Evolutionary conservation across 108 stramenopile genomes (phyloP).

Genomic region (Mediolabrus comicus): DNA sequence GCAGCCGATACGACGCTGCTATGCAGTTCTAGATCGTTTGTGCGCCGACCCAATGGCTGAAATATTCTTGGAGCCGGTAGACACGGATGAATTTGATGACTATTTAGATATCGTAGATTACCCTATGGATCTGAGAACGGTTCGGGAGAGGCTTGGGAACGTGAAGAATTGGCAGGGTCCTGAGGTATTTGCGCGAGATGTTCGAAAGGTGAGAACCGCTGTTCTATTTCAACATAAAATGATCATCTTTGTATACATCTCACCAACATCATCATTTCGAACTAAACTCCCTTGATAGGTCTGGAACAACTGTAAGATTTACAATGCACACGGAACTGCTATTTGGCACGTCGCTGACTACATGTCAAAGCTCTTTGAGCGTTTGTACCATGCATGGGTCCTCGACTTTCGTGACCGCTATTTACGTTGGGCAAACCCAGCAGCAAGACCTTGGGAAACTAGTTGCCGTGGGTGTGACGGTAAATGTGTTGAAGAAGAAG

Average conservation of each 20-base stretch:
- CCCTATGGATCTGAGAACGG: slow-evolving; percentile 92
- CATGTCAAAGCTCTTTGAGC: slow-evolving; percentile 91
- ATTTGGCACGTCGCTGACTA: slow-evolving; percentile 94
- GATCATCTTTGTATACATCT: not conserved
- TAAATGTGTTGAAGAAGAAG: slow-evolving; percentile 63
- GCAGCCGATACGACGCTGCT: slow-evolving; percentile 85
- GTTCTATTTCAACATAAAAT: not conserved
- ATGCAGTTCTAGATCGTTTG: slow-evolving; percentile 72
- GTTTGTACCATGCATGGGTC: slow-evolving; percentile 91
- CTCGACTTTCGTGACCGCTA: slow-evolving; percentile 81
- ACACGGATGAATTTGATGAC: slow-evolving; percentile 70
- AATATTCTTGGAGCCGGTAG: slow-evolving; percentile 89
- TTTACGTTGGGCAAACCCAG: slow-evolving; percentile 81
- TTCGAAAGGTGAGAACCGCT: slow-evolving; percentile 62
- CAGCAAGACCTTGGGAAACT: slow-evolving; percentile 85
- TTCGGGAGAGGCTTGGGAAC: slow-evolving; percentile 54
- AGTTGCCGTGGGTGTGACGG: slow-evolving; percentile 77
- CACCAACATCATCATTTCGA: not conserved
- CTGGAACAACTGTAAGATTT: slow-evolving; percentile 92
- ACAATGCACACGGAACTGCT: slow-evolving; percentile 84
- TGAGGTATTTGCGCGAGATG: slow-evolving; percentile 86
- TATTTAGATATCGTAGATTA: slow-evolving; percentile 80
- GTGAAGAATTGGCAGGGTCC: slow-evolving; percentile 70
- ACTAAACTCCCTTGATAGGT: slow-evolving; percentile 26
- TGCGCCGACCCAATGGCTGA: slow-evolving; percentile 69